These are phyloP conservation scores for Leccinum fibrillosum DNA, from an alignment of 768 basidiomycete genomes.

Conservation along the genomic window DNA sequence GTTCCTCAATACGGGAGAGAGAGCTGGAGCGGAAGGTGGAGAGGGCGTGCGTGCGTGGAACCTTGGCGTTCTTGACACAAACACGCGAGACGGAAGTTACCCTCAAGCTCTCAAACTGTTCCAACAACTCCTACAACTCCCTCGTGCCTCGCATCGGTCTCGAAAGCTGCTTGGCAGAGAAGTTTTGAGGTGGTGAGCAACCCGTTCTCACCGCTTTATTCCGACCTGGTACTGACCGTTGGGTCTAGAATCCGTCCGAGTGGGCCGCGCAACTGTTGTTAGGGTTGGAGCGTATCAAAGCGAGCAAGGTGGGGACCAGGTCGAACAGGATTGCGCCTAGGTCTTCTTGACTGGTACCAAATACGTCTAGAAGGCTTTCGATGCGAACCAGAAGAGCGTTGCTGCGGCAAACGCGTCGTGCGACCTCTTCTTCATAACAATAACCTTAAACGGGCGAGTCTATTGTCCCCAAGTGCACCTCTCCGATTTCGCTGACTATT, in stretches of 20 bases:
- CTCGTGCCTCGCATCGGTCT: too few relatives aligned
- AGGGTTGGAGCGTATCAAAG: slow-evolving; percentile 83
- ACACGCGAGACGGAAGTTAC: slow-evolving; percentile 39
- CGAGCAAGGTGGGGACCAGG: slow-evolving; percentile 69
- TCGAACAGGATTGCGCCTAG: slow-evolving; percentile 60
- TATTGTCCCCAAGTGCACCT: slow-evolving; percentile 1
- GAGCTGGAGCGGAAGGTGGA: too few relatives aligned
- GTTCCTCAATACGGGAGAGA: too few relatives aligned
- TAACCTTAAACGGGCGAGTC: slow-evolving; percentile 53
- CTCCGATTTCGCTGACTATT: not conserved
- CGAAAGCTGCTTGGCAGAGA: slow-evolving; percentile 83
- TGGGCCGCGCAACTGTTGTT: slow-evolving; percentile 81
- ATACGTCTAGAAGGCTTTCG: slow-evolving; percentile 76
- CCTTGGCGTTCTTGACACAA: too few relatives aligned
- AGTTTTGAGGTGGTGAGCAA: slow-evolving; percentile 76
- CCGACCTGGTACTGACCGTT: not conserved
- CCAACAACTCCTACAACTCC: slow-evolving; percentile 78
- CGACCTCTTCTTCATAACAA: slow-evolving; percentile 76
- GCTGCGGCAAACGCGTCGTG: slow-evolving; percentile 83
- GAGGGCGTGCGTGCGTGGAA: too few relatives aligned
- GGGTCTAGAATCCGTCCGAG: slow-evolving; percentile 64
- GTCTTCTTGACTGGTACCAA: slow-evolving; percentile 66
- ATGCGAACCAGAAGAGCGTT: slow-evolving; percentile 65
- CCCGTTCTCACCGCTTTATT: not conserved
- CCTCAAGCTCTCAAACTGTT: slow-evolving; percentile 80